Base-by-base conservation (phyloP, 257 asterid species). In the Hygrophila difformis region DNA sequence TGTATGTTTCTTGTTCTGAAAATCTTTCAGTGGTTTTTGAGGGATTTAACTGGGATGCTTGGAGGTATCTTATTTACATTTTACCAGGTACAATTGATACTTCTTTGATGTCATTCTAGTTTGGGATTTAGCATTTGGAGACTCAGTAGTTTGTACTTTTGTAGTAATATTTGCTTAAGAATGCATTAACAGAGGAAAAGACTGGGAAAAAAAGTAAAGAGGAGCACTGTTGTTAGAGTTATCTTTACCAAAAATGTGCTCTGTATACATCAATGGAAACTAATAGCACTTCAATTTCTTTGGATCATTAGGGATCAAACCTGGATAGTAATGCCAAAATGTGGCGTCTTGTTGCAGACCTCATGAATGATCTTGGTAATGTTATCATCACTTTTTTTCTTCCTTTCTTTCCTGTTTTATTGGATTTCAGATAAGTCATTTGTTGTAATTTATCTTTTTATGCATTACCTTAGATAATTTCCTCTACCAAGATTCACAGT, bases 331-430 rank as follows among this genome's bases (percentile, higher is more conserved):
- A 77, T 73, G 98, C 98, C 51, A 89, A 89, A 77, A 89, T 79
- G 94, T 89, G 98, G 96, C 98, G 98, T 48, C 83, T 89, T 57
- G 94, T 85, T 66, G 96, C 98, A 31, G 98, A 89, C 70, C 88
- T 89, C 67, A 89, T 89, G 98, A 89, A 89, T 66, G 98, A 89
- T 67, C 81, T 89, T 24, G 98, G 97, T 84, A 68, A 48, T 4
- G 18, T 39, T 37, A 16, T 49, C 23, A 6, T 56, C 47, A 28
- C 39, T 16, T 18, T 21, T 24, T 15, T 44, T 13, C 1, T 18
- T 18, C 19, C 21, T 9, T n/a, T 49, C 5, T 21, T 17, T 29
- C 29, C n/a, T n/a, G n/a, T n/a, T n/a, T n/a, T n/a, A n/a, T n/a
- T n/a, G n/a, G n/a, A n/a, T 49, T 35, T 62, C 8, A 24, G 29